Percentiles rank a stretch among this genome's conserved stretches.
These are phyloP conservation scores for Clitoria ternatea DNA, from an alignment of 306 rosid species.

Conservation along the genomic window DNA sequence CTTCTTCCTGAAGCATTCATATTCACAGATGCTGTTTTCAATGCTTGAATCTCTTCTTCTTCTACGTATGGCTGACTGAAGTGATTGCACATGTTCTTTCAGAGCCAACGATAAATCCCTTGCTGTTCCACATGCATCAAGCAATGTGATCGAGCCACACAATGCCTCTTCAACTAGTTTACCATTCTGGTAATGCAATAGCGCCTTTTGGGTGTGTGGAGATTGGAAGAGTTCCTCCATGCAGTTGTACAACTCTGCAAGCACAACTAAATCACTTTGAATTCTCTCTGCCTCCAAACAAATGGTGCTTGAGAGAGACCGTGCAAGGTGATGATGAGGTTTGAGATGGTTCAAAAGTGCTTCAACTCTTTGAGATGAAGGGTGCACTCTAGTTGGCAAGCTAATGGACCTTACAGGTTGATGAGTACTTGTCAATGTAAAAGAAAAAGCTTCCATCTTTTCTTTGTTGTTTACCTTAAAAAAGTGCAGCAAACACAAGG, in stretches of 20 bases:
- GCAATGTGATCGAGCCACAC: constrained; percentile 42
- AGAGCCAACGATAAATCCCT: constrained; percentile 41
- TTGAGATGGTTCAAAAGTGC: constrained; percentile 44
- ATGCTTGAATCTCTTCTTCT: constrained; percentile 46
- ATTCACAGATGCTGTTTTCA: constrained; percentile 34
- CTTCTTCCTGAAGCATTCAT: constrained; percentile 49
- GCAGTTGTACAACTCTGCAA: constrained; percentile 51
- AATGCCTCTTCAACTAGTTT: constrained; percentile 43
- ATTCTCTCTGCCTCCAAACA: constrained; percentile 30
- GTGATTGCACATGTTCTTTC: constrained; percentile 47
- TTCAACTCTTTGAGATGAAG: constrained; percentile 51
- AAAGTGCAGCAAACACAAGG: constrained; percentile 20
- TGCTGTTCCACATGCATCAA: constrained; percentile 50
- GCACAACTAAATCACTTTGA: constrained; percentile 39
- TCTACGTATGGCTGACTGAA: constrained; percentile 61
- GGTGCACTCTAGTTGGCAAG: constrained; percentile 65
- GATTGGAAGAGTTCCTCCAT: constrained; percentile 51
- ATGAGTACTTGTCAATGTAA: constrained; percentile 1
- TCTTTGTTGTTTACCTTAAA: not conserved
- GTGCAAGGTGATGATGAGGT: not conserved
- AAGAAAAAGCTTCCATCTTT: constrained; percentile 32
- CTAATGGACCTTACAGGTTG: constrained; percentile 72
- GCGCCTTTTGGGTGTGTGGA: constrained; percentile 47
- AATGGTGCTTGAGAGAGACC: constrained; percentile 4
- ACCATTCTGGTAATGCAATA: constrained; percentile 37